These are phyloP conservation scores for Arbutus unedo DNA, from an alignment of 148 eudicot species.

Conservation along the genomic window DNA sequence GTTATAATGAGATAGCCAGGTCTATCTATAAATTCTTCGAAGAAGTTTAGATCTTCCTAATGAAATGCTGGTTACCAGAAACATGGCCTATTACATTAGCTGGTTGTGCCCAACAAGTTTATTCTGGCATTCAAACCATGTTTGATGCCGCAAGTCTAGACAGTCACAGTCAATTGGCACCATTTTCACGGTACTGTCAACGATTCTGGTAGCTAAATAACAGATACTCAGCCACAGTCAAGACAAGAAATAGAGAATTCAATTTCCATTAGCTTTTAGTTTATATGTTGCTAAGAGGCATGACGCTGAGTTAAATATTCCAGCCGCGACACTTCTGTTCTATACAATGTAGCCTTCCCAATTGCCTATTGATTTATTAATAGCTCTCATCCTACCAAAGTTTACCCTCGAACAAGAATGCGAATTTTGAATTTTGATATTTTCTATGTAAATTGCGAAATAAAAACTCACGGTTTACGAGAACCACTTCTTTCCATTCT, in stretches of 20 bases:
- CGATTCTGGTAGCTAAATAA: background rate
- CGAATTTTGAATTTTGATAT: background rate
- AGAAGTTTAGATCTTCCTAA: background rate
- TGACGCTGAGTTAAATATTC: background rate
- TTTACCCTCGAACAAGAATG: background rate
- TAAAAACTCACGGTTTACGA: constrained; percentile 26
- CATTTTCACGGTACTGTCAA: background rate
- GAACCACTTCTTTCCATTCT: constrained; percentile 61
- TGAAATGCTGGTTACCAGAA: background rate
- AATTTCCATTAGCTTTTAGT: background rate
- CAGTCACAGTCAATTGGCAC: background rate
- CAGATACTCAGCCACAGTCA: background rate
- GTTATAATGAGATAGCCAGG: background rate
- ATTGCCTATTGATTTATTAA: background rate
- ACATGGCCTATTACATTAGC: background rate
- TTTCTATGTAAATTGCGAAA: background rate
- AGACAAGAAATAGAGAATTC: background rate
- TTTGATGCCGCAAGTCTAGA: background rate
- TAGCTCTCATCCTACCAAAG: background rate
- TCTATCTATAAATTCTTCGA: background rate
- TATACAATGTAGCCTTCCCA: background rate
- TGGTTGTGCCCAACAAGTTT: background rate
- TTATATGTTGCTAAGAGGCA: background rate
- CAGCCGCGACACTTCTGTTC: background rate
- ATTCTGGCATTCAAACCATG: background rate